Percentiles rank a stretch among this genome's conserved stretches.
Evolutionary conservation across 495 filamentous ascomycete species (phyloP).

Genomic region (Penicillium canariense): DNA sequence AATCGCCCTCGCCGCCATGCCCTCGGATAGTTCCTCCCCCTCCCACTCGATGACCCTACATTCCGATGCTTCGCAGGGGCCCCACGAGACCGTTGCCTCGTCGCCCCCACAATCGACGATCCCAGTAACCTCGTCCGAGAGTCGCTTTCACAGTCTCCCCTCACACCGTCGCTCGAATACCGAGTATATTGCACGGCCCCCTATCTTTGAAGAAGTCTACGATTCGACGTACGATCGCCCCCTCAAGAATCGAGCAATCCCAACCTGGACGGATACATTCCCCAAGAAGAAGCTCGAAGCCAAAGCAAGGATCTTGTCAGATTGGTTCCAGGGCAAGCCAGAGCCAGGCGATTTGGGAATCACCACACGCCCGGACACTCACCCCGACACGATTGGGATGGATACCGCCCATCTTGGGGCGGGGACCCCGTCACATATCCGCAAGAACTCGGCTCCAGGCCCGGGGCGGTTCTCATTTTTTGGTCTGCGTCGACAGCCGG

Average conservation of each 20-base stretch:
- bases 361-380: conserved; percentile 16
- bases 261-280: conserved; percentile 32
- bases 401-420: conserved; percentile 19
- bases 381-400: conserved; percentile 24
- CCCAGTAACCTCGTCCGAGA: conserved; percentile 16
- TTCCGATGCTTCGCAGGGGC: conserved; percentile 26
- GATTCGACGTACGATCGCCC: conserved; percentile 19
- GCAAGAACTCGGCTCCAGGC: conserved; percentile 34
- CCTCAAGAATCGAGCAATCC: conserved; percentile 12
- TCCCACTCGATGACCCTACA: conserved; percentile 22
- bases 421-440: conserved; percentile 31
- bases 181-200: conserved; percentile 34
- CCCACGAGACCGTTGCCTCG: conserved; percentile 28
- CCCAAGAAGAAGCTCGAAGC: conserved; percentile 44
- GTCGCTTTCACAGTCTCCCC: conserved; percentile 22
- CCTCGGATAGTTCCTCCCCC: conserved; percentile 16
- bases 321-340: conserved; percentile 54
- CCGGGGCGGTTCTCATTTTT: conserved; percentile 41
- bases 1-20: conserved; percentile 12
- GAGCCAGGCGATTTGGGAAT: conserved; percentile 45
- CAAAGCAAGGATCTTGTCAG: conserved; percentile 41
- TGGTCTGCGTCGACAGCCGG: conserved; percentile 34
- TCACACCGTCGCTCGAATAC: conserved; percentile 45
- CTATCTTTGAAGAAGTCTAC: conserved; percentile 24
- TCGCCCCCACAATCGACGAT: conserved; percentile 19